phyloP scores from a whole-genome alignment of 371 early-diverging fungal genomes.

The Lichtheimia corymbifera region DNA sequence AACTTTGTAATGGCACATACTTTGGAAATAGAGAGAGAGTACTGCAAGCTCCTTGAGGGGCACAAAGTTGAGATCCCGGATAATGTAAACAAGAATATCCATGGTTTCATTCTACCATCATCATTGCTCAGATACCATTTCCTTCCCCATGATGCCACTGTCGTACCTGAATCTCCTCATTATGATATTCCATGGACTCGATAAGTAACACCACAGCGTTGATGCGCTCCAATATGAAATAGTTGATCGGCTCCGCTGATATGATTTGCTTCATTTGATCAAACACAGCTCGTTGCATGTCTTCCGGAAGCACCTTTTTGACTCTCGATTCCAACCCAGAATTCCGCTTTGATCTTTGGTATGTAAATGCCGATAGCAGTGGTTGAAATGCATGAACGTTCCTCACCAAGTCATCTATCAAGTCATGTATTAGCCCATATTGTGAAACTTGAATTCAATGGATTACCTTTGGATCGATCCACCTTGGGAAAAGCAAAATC shows the following conservation, averaged over 20 bases:
- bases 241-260: conserved; percentile 52
- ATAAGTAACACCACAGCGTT: conserved; percentile 57
- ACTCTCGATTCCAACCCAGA: conserved; percentile 12
- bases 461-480: conserved; percentile 34
- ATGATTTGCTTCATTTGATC: conserved; percentile 41
- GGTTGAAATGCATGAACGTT: conserved; percentile 50
- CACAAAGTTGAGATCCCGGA: conserved; percentile 69
- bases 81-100: conserved; percentile 56
- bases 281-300: conserved; percentile 35
- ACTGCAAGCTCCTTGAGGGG: conserved; percentile 68
- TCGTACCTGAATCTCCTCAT: conserved; percentile 49
- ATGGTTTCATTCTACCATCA: conserved; percentile 48
- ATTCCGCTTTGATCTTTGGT: conserved; percentile 29
- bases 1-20: conserved; percentile 68
- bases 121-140: not conserved
- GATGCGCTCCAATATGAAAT: conserved; percentile 52
- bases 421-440: not conserved
- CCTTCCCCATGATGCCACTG: not conserved
- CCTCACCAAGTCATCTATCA: conserved; percentile 37
- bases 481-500: conserved; percentile 42
- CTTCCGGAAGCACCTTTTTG: conserved; percentile 24
- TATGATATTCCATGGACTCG: conserved; percentile 56
- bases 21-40: conserved; percentile 64
- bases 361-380: conserved; percentile 44
- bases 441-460: not conserved